Evolutionary conservation across 169 alveolate genomes (phyloP).

Genomic region (Eimeria sp.): DNA sequence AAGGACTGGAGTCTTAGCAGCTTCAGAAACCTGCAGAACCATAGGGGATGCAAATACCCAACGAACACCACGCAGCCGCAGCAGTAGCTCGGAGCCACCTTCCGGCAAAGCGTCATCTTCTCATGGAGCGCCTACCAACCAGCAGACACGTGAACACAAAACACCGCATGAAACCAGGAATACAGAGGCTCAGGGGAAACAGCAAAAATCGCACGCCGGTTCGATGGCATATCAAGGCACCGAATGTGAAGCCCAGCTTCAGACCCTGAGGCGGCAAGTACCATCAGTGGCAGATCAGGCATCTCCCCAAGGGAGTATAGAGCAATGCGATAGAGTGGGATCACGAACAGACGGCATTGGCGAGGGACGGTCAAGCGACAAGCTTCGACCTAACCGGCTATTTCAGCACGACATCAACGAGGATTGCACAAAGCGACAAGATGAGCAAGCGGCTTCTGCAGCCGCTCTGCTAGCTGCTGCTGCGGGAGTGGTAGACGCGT

Average conservation of each 20-base stretch:
- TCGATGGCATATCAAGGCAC: neutral
- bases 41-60: conserved; percentile 6
- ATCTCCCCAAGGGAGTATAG: neutral
- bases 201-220: neutral
- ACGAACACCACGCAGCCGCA: conserved; percentile 70
- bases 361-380: neutral
- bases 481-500: conserved; percentile 71
- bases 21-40: conserved; percentile 47
- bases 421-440: conserved; percentile 30
- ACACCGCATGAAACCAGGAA: conserved; percentile 20
- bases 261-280: neutral
- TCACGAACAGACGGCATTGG: neutral
- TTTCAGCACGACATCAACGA: neutral
- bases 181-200: neutral
- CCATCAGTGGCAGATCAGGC: neutral
- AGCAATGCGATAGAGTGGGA: neutral
- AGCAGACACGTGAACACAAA: neutral
- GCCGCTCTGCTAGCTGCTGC: conserved; percentile 74
- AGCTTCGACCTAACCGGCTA: neutral
- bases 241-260: neutral
- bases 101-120: conserved; percentile 7
- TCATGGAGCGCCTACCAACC: conserved; percentile 14
- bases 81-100: conserved; percentile 73
- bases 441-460: conserved; percentile 68
- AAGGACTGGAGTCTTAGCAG: neutral